Evolutionary conservation across 1,284 basidiomycete genomes (phyloP), one percentile per base, ranked within the genome.

Genomic region (Fomitopsis pinicola): DNA sequence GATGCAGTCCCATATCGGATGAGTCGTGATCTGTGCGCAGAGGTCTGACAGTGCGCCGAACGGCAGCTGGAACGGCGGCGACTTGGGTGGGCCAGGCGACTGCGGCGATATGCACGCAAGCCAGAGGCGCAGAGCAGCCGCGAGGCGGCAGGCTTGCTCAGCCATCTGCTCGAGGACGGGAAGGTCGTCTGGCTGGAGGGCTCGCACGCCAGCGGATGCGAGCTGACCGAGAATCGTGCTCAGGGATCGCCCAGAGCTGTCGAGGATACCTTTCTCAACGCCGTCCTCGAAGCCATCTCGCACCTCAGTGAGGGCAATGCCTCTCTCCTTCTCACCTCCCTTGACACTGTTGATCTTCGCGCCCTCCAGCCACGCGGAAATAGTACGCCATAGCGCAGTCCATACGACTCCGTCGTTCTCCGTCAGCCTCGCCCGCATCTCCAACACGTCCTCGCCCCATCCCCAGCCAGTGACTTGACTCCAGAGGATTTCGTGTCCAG

Each of bases 401-500:
- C 84, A 79, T 2, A 76, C 63, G 6, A 61, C 63, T 14, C 70
- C 67, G 1, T 65, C 59, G 12, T 63, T 62, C 14, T 59, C 61
- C 2, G 64, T 57, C 15, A 78, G 62, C 42, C 68, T 68, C 17
- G 61, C 66, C 15, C 77, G 72, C n/a, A 80, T 64, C 66, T 69
- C 65, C 10, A 84, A 66, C 1, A 88, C 73, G 52, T 91, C 87
- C 1, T 81, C 78, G 14, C 76, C 80, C 94, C 94, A 97, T 0
- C 82, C 84, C 82, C 90, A 89, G 1, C 84, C 87, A 15, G 78
- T 76, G 5, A 96, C 79, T 69, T 95, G 94, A 59, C 88, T 93
- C 96, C 95, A 98, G 3, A 92, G 78, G 53, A 98, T 86, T 62
- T 94, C 94, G 73, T 98, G 95, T 17, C 81, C 81, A 0, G 92